Conservation (phyloP, 805 yeast genomes). For the Starmerella vitae region DNA sequence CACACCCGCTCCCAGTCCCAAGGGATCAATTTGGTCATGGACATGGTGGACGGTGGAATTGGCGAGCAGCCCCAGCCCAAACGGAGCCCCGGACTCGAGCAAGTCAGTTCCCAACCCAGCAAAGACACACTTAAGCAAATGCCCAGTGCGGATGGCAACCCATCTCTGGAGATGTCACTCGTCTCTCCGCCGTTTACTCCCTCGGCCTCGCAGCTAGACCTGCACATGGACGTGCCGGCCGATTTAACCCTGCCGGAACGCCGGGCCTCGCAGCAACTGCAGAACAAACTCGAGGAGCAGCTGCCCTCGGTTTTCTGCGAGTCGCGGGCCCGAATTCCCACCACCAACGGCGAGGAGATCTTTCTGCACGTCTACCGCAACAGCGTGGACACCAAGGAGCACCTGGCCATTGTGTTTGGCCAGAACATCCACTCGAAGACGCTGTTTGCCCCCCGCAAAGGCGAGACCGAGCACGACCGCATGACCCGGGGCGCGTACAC, state of each 20-base stretch:
- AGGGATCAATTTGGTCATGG: conserved; percentile 10
- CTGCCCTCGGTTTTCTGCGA: conserved; percentile 75
- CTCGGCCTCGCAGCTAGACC: conserved; percentile 16
- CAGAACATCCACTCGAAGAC: conserved; percentile 72
- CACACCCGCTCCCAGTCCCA: conserved; percentile 5
- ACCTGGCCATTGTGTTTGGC: conserved; percentile 92
- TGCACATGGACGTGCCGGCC: conserved; percentile 5
- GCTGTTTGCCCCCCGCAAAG: conserved; percentile 44
- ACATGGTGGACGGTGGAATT: conserved; percentile 3
- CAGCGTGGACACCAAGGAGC: conserved; percentile 81
- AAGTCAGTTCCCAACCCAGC: too few species aligned
- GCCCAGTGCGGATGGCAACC: background rate
- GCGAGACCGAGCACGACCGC: conserved; percentile 79
- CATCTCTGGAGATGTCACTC: conserved; percentile 22
- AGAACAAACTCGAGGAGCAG: conserved; percentile 16
- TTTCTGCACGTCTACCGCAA: conserved; percentile 81
- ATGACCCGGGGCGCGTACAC: conserved; percentile 98
- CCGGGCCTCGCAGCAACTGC: background rate
- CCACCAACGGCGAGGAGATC: conserved; percentile 88
- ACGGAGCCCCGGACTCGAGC: background rate
- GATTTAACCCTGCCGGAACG: conserved; percentile 1
- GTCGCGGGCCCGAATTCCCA: conserved; percentile 92
- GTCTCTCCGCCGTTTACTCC: conserved; percentile 29
- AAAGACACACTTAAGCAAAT: too few species aligned
- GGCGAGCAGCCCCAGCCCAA: conserved; percentile 1